Base-by-base conservation (phyloP, 805 yeast species). In the Metschnikowia gelsemii region DNA sequence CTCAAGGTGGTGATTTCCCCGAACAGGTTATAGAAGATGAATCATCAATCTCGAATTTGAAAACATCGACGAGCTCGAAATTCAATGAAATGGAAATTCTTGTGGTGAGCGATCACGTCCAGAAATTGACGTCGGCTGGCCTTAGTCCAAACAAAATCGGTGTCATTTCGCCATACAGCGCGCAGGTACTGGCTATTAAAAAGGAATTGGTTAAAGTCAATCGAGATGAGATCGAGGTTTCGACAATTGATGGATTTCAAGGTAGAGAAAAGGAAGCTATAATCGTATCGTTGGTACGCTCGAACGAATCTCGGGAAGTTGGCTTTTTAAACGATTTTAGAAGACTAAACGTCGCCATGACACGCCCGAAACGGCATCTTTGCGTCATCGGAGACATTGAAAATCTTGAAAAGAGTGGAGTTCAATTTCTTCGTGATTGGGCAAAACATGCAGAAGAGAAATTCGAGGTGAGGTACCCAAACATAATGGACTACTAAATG, bases 171-270 rank as follows among this genome's bases (percentile, higher is more conserved):
- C 98, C 99, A 0, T 91, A 91, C 57, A 82, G 77, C 55, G 95
- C 96, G 0, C 99, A 91, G 57, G 95, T 89, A 0, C 60, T 82
- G 0, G 55, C 76, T 11, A 51, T 91, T 22, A 79, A 80, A 47
- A 59, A 58, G 3, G 38, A 47, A 14, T 66, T 64, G 35, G 47
- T 43, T 1, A 43, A 42, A n/a, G 36, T 25, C 8, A 32, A 24
- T 11, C 51, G 40, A 12, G 71, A 75, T 0, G 56, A 47, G 2
- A 66, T 91, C 5, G 98, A 91, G 56, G 77, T 90, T 0, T 79
- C 95, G 4, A 87, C 97, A 0, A 91, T 91, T 4, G 99, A 91
- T 64, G 97, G 97, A 1, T 93, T 91, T 56, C 99, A 91, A 66
- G 99, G 99, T 1, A 70, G 97, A 47, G 99, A 91, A 57, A 93